Conservation (phyloP, 148 eudicot species). For the Fagopyrum tataricum region DNA sequence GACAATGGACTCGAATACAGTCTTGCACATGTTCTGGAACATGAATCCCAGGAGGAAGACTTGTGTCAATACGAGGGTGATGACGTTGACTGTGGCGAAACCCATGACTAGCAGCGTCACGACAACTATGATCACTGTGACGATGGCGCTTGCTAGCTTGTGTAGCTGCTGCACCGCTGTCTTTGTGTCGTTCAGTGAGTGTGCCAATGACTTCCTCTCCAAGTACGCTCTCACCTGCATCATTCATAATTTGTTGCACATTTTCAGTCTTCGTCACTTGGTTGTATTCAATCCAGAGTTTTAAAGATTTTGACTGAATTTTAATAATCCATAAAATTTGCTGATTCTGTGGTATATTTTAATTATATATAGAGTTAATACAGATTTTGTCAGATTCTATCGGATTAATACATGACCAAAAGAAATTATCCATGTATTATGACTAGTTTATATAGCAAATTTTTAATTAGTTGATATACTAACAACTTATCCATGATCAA, state of each 20-base stretch:
- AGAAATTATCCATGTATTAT: too few relatives aligned
- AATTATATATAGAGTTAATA: too few relatives aligned
- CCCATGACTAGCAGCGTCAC: slow-evolving; percentile 46
- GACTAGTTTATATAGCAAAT: too few relatives aligned
- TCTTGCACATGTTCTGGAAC: slow-evolving; percentile 64
- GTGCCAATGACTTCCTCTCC: slow-evolving; percentile 54
- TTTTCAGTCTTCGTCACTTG: background rate
- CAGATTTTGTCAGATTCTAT: too few relatives aligned
- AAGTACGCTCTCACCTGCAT: slow-evolving; percentile 52
- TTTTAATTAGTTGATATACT: too few relatives aligned
- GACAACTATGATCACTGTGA: slow-evolving; percentile 41
- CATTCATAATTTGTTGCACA: background rate
- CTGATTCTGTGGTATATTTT: too few relatives aligned
- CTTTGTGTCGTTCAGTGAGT: slow-evolving; percentile 64
- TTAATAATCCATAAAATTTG: too few relatives aligned
- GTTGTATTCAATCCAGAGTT: background rate
- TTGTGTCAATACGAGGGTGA: slow-evolving; percentile 46
- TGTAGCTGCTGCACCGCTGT: slow-evolving; percentile 80
- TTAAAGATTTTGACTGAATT: too few relatives aligned
- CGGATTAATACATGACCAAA: too few relatives aligned
- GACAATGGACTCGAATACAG: slow-evolving; percentile 58
- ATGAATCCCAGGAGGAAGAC: slow-evolving; percentile 52
- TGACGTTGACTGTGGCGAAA: slow-evolving; percentile 46
- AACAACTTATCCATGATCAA: too few relatives aligned
- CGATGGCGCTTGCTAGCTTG: slow-evolving; percentile 48